Base-by-base conservation (phyloP, 192 early-diverging fungal genomes). In the Phlyctochytrium arcticum region DNA sequence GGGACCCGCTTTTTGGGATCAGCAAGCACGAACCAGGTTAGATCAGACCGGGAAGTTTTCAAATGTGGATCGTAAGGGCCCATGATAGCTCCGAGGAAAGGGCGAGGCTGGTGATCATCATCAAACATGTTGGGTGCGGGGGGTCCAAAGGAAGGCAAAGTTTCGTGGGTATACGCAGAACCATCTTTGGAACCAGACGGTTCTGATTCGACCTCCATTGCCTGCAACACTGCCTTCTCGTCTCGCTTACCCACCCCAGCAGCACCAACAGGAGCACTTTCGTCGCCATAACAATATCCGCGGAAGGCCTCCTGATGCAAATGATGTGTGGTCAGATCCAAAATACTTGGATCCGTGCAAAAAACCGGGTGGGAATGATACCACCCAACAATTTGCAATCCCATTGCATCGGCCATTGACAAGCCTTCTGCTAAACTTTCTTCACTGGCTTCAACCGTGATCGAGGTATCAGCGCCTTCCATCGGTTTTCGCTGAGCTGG, bases 321-420 rank as follows among this genome's bases (percentile, higher is more conserved):
- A 5, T 80, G 80, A 71, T 96, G 94, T 66, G 93, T 96, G 58
- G 91, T 84, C 63, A 95, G 81, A 68, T 96, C 94, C 27, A 94
- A 85, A n/a, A 88, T 72, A 32, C 88, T 90, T 29, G 94, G 94
- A 47, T 93, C 88, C 5, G 94, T 92, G 3, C 80, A 72, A 77
- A 94, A 94, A 1, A 88, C 89, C 5, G 94, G 94, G 69, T 96
- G 94, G 23, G 89, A 91, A 73, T 96, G 94, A 73, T 96, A 96
- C 94, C 94, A 96, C 37, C 94, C 94, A 3, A 96, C 89, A 7
- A 96, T 88, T 30, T 76, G 69, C 80, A 96, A 75, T 7, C 88
- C 83, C 5, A 76, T 68, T 19, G 85, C 80, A 31, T 82, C 81
- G 70, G 94, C 91, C 71, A 84, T 73, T 35, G 88, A 80, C 1